These are phyloP conservation scores for Tetragonia tetragonoides DNA, from an alignment of 148 eudicot species.

Conservation along the genomic window DNA sequence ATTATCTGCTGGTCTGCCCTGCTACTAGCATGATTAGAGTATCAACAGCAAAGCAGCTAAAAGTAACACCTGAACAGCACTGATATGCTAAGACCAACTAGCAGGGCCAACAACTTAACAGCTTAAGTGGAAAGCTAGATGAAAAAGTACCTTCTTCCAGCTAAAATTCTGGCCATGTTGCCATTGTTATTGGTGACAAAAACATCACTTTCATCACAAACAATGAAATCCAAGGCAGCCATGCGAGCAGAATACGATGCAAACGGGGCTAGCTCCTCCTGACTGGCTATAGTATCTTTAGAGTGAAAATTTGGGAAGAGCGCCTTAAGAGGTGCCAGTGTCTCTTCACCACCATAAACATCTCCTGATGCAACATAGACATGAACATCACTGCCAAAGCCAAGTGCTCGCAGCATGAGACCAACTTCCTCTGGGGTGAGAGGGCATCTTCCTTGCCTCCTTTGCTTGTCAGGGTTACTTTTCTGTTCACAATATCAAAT, in stretches of 20 bases:
- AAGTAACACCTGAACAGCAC: no score
- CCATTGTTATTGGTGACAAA: conserved; percentile 89
- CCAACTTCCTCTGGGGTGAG: conserved; percentile 92
- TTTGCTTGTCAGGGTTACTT: conserved; percentile 70
- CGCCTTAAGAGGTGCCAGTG: conserved; percentile 73
- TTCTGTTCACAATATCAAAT: conserved; percentile 41
- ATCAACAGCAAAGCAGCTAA: no score
- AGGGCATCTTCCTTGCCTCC: conserved; percentile 83
- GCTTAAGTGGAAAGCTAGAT: background rate
- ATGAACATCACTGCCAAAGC: conserved; percentile 61
- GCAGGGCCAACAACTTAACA: background rate
- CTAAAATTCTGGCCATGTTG: conserved; percentile 85
- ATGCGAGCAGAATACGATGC: conserved; percentile 71
- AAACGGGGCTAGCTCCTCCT: conserved; percentile 67
- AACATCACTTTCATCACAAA: conserved; percentile 82
- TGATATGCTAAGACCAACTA: no score
- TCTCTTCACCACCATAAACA: conserved; percentile 75
- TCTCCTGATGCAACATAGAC: conserved; percentile 89
- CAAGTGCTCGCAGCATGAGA: conserved; percentile 81
- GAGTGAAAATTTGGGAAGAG: conserved; percentile 79
- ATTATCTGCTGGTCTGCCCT: no score
- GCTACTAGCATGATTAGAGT: no score
- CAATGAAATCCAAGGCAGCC: conserved; percentile 89
- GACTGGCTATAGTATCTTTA: conserved; percentile 59
- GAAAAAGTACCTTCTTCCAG: conserved; percentile 73